Conservation (phyloP, 768 basidiomycete genomes). For the Suillus clintonianus region DNA sequence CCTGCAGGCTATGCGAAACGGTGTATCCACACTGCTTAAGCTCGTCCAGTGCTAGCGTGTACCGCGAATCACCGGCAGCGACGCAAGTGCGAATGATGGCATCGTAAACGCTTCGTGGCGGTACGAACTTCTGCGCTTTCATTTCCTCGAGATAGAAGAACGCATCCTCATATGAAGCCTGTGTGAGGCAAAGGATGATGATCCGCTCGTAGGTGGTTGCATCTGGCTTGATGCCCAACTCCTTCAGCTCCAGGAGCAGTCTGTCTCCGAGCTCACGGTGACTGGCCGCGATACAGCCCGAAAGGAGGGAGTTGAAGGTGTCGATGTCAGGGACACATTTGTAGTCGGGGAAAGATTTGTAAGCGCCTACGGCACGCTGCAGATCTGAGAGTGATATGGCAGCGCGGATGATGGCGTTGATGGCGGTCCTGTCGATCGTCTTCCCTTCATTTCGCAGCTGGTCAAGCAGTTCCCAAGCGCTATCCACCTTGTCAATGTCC, state of each 20-base stretch:
- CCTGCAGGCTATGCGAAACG: constrained; percentile 31
- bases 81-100: constrained; percentile 62
- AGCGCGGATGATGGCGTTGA: constrained; percentile 70
- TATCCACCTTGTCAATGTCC: constrained; percentile 58
- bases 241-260: constrained; percentile 67
- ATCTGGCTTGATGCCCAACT: constrained; percentile 55
- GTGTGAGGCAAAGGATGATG: constrained; percentile 69
- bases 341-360: constrained; percentile 61
- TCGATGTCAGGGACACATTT: constrained; percentile 56
- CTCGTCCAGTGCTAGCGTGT: constrained; percentile 67
- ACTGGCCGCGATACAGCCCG: constrained; percentile 57
- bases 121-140: constrained; percentile 64
- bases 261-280: constrained; percentile 71
- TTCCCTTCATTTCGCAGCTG: constrained; percentile 55
- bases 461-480: constrained; percentile 64
- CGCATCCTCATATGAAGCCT: constrained; percentile 78
- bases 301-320: constrained; percentile 70
- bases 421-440: constrained; percentile 53
- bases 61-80: constrained; percentile 57
- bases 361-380: constrained; percentile 76
- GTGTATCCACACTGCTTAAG: constrained; percentile 63
- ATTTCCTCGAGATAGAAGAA: constrained; percentile 90
- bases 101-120: constrained; percentile 57
- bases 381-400: constrained; percentile 63
- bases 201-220: constrained; percentile 64